Conservation (phyloP, 495 filamentous ascomycete genomes). For the Rostrohypoxylon terebratum region DNA sequence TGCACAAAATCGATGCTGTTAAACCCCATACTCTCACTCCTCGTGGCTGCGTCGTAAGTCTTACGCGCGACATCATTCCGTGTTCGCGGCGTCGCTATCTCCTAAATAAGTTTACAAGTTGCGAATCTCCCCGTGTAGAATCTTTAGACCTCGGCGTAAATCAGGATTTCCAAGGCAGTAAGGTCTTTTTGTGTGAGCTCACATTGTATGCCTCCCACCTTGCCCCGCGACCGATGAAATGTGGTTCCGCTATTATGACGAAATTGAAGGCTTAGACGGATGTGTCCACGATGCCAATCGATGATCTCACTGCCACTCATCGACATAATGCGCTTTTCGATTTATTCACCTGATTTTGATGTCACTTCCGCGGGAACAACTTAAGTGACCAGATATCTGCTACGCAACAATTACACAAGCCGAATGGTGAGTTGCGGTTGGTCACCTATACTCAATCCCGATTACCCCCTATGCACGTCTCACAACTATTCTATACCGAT, state of each 20-base stretch:
- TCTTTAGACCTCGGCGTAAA: constrained; percentile 27
- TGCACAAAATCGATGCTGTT: constrained; percentile 35
- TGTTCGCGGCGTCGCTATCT: constrained; percentile 21
- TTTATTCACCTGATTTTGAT: constrained; percentile 10
- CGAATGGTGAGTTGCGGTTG: neutral
- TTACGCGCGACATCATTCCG: constrained; percentile 35
- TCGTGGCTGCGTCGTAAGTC: constrained; percentile 37
- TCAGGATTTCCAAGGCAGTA: constrained; percentile 22
- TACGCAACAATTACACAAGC: neutral
- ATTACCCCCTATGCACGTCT: constrained; percentile 11
- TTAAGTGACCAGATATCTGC: neutral
- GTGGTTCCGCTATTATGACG: constrained; percentile 42
- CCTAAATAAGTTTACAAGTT: constrained; percentile 7
- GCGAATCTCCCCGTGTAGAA: constrained; percentile 24
- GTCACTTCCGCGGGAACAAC: constrained; percentile 14
- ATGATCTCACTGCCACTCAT: constrained; percentile 25
- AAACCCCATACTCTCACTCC: constrained; percentile 26
- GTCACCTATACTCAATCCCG: neutral
- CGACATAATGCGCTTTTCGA: neutral
- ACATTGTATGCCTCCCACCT: constrained; percentile 16
- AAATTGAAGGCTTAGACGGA: constrained; percentile 32
- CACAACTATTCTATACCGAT: constrained; percentile 1
- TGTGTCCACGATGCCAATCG: constrained; percentile 34
- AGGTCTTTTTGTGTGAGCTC: constrained; percentile 17
- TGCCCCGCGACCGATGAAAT: constrained; percentile 40